Percentiles rank a stretch among this genome's conserved stretches.
Evolutionary conservation across 2,329 filamentous ascomycete genomes (phyloP).

Genomic region (Hansfordia pulvinata): DNA sequence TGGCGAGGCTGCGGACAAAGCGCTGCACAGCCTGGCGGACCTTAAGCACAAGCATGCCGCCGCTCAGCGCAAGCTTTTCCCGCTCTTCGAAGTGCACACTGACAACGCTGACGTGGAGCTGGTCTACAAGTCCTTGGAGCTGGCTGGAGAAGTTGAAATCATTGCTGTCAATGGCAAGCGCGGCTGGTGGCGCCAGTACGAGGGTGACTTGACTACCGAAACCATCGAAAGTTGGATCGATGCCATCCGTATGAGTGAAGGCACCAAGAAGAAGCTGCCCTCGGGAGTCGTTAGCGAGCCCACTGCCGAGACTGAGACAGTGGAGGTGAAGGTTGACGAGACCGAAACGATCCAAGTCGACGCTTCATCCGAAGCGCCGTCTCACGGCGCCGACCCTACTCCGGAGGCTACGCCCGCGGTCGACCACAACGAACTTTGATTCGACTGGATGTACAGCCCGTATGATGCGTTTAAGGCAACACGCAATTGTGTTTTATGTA

Average conservation of each 20-base stretch:
- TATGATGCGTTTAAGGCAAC: too few species aligned
- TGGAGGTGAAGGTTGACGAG: slow-evolving; percentile 23
- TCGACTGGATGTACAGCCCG: too few species aligned
- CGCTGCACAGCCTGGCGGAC: slow-evolving; percentile 52
- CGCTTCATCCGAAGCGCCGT: too few species aligned
- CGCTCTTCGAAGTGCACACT: slow-evolving; percentile 63
- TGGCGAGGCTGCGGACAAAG: slow-evolving; percentile 38
- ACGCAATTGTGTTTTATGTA: too few species aligned
- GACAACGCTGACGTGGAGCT: slow-evolving; percentile 40
- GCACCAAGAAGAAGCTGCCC: slow-evolving; percentile 63
- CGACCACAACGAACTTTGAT: slow-evolving; percentile 36
- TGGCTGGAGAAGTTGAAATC: slow-evolving; percentile 52
- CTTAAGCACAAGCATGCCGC: slow-evolving; percentile 63
- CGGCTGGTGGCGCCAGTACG: slow-evolving; percentile 71
- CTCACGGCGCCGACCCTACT: slow-evolving; percentile 18
- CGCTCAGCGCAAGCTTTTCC: slow-evolving; percentile 59
- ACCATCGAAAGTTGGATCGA: slow-evolving; percentile 80
- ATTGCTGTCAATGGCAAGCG: slow-evolving; percentile 77
- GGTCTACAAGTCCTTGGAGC: slow-evolving; percentile 47
- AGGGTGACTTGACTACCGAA: slow-evolving; percentile 42
- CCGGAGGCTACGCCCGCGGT: slow-evolving; percentile 20
- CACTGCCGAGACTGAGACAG: slow-evolving; percentile 25
- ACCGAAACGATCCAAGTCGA: slow-evolving; percentile 10
- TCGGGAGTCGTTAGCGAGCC: slow-evolving; percentile 37
- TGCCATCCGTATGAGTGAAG: slow-evolving; percentile 78